Base-by-base conservation (phyloP, 208 protist species). In the Trypanosomatidae sp. region DNA sequence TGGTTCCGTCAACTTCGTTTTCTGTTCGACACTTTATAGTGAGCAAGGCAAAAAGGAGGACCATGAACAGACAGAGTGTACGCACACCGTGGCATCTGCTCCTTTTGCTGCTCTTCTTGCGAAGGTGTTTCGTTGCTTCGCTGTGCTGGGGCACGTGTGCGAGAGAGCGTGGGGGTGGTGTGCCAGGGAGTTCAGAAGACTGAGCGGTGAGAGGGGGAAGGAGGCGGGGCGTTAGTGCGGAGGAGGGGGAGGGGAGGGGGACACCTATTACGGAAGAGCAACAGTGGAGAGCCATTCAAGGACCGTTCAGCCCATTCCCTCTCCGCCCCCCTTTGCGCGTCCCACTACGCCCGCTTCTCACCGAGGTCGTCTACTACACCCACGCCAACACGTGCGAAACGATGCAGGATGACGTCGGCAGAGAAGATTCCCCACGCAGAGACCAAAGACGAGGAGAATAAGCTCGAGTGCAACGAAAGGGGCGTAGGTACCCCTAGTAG, bases 251-350 rank as follows among this genome's bases (percentile, higher is more conserved):
- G 46, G 58, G 13, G 8, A 68, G 46, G 62, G 25, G 47, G 65
- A 33, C 59, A 50, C 66, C 60, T 39, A 19, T 66, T 47, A 77
- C 47, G 56, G 71, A 39, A 25, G 64, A 70, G 36, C 36, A 39
- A 46, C 28, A 79, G 22, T 44, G 46, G 10, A 56, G 15, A 76
- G 52, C 13, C 4, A 17, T 30, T 44, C 41, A 30, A 17, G 33
- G 12, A 10, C 9, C 41, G 39, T 66, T 15, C 15, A 6, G 17
- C 33, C n/a, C 33, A 19, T 44, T 9, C 53, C 53, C 53, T 25
- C 12, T 2, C 53, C 22, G 19, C n/a, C 25, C n/a, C 53, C 53
- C 53, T 59, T 25, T 22, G 25, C 25, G 53, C 53, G 12, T 25
- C 25, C 1, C 10, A 10, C 5, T 9, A 33, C 25, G 19, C 9